Base-by-base conservation (phyloP, 495 filamentous ascomycete genomes). In the Xeromyces bisporus region DNA sequence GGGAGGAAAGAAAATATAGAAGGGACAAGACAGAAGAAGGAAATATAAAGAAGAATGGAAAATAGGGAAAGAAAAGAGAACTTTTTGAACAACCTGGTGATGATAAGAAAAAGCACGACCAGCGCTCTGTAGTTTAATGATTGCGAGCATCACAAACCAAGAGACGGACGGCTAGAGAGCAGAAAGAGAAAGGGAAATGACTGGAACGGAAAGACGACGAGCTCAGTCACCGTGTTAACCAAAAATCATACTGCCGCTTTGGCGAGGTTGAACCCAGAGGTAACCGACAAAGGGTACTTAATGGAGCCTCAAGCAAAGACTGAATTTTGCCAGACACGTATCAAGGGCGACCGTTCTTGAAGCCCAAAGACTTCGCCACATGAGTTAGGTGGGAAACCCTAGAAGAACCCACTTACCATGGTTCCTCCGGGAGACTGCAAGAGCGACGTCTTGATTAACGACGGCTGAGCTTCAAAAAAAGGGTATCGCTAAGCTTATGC, bases 31-130 rank as follows among this genome's bases (percentile, higher is more conserved):
- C 23, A 31, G 28, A 32, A 32, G 2, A 32, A 15, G 29, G 37
- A 34, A 36, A 11, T 34, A 25, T 15, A 36, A 31, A 39, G n/a
- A 36, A 35, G 23, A 48, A 37, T 38, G 21, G 13, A 26, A 27
- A 34, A 14, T 8, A 29, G 18, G 54, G 56, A 53, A 58, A 28
- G 15, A 11, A 12, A 28, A 24, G 10, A 45, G 9, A 58, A 62
- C 58, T 62, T 62, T 62, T 62, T 49, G 43, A 51, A 56, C 42
- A 53, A 53, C 45, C 52, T 44, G 45, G 52, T 49, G 47, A 52
- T 43, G 41, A 39, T 41, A 55, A 7, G n/a, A 29, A 46, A 42
- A 44, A 50, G 39, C 41, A 53, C 48, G 47, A 48, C 48, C 47
- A 33, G 34, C 33, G n/a, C n/a, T n/a, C n/a, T n/a, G n/a, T n/a